These are phyloP conservation scores for Termitomyces sp. DNA, from an alignment of 768 basidiomycete species.

Conservation along the genomic window DNA sequence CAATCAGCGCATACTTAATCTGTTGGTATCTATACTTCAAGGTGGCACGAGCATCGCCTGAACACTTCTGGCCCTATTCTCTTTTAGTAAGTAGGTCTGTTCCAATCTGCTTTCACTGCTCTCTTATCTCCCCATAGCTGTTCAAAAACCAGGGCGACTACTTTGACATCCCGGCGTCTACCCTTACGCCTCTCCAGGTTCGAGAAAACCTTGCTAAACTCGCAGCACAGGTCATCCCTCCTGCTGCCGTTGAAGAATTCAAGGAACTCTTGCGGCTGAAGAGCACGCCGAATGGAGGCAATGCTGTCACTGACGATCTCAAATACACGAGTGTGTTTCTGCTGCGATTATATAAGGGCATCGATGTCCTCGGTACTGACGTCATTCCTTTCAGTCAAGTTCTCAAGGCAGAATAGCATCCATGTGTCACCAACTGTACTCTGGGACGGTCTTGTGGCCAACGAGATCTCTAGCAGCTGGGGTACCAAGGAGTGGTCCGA, in stretches of 20 bases:
- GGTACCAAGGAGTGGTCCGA: slow-evolving; percentile 76
- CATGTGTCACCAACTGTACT: slow-evolving; percentile 87
- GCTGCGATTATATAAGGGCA: neutral
- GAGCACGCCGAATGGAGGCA: slow-evolving; percentile 70
- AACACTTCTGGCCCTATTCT: slow-evolving; percentile 79
- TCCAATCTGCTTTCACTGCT: neutral
- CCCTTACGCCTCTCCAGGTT: slow-evolving; percentile 65
- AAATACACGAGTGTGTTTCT: slow-evolving; percentile 72
- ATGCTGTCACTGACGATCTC: slow-evolving; percentile 78
- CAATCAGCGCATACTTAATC: neutral
- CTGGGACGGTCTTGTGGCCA: slow-evolving; percentile 73
- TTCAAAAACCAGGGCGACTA: slow-evolving; percentile 76
- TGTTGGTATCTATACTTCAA: slow-evolving; percentile 20
- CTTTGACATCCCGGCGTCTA: slow-evolving; percentile 72
- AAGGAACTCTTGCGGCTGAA: slow-evolving; percentile 63
- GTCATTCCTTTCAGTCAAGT: slow-evolving; percentile 62
- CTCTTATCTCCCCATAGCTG: slow-evolving; percentile 41
- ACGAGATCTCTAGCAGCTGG: slow-evolving; percentile 80
- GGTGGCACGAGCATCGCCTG: slow-evolving; percentile 69
- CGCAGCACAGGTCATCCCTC: slow-evolving; percentile 50
- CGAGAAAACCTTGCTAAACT: slow-evolving; percentile 69
- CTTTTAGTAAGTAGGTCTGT: slow-evolving; percentile 43
- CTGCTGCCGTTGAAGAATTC: slow-evolving; percentile 48
- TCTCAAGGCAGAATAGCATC: slow-evolving; percentile 85
- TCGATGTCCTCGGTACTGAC: neutral